phyloP scores from a whole-genome alignment of 257 asterid genomes.

The Pogostemon cablin region DNA sequence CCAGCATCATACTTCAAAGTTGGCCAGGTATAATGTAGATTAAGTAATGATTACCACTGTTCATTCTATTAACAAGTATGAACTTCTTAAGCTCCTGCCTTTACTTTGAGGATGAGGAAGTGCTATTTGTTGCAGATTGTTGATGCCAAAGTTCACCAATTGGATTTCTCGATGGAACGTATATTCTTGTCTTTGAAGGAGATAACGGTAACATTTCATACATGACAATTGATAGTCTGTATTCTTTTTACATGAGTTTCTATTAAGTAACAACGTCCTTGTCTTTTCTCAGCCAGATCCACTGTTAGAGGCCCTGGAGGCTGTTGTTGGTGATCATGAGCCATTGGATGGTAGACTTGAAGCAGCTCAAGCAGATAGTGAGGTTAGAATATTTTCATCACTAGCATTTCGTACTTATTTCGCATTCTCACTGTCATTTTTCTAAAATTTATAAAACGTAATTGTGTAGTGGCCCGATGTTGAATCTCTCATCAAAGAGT shows the following conservation, averaged over 20 bases:
- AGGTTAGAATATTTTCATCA: slow-evolving; percentile 42
- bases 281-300: slow-evolving; percentile 79
- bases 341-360: slow-evolving; percentile 64
- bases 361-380: slow-evolving; percentile 63
- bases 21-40: slow-evolving; percentile 67
- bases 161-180: slow-evolving; percentile 87
- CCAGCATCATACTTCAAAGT: slow-evolving; percentile 79
- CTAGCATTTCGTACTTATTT: slow-evolving; percentile 19
- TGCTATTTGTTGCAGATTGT: slow-evolving; percentile 56
- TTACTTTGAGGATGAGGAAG: slow-evolving; percentile 7
- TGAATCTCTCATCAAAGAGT: slow-evolving; percentile 76
- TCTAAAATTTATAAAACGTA: neutral
- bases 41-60: neutral
- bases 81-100: slow-evolving; percentile 13
- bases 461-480: slow-evolving; percentile 80
- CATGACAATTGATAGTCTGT: neutral
- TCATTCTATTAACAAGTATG: no score
- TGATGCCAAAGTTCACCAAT: slow-evolving; percentile 91
- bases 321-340: slow-evolving; percentile 75
- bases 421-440: neutral
- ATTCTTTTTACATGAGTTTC: slow-evolving; percentile 23
- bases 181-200: slow-evolving; percentile 89
- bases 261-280: slow-evolving; percentile 21
- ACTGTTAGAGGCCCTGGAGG: slow-evolving; percentile 76
- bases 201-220: slow-evolving; percentile 56